A percentile compares a stretch with the other conserved stretches of the same genome.
phyloP scores from a whole-genome alignment of 129 eudicot genomes.

The Erigeron canadensis region DNA sequence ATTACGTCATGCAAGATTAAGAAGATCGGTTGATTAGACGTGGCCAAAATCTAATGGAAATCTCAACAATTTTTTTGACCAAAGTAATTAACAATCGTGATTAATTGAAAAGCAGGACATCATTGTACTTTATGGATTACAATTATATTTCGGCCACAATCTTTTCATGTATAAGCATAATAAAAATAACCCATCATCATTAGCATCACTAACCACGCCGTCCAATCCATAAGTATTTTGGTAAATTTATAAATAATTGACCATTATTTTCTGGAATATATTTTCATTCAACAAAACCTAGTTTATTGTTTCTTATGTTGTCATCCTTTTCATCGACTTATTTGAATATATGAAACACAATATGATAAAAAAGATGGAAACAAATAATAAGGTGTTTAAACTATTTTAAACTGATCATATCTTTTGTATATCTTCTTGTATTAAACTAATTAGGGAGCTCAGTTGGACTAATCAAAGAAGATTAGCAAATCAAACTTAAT shows the following conservation, averaged over 20 bases:
- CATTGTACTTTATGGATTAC: slow-evolving; percentile 41
- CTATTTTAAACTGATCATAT: neutral
- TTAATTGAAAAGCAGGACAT: slow-evolving; percentile 23
- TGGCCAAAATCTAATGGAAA: slow-evolving; percentile 2
- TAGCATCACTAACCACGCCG: slow-evolving; percentile 46
- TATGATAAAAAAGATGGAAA: neutral
- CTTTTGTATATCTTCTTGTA: too few species aligned
- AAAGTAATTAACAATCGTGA: neutral
- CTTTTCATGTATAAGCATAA: slow-evolving; percentile 22
- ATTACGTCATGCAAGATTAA: slow-evolving; percentile 11
- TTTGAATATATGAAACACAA: neutral
- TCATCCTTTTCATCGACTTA: slow-evolving; percentile 16
- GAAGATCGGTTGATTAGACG: slow-evolving; percentile 4
- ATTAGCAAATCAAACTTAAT: too few species aligned
- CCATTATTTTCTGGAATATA: slow-evolving; percentile 21
- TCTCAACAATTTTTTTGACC: slow-evolving; percentile 23
- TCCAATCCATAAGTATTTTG: slow-evolving; percentile 19
- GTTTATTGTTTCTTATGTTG: slow-evolving; percentile 7
- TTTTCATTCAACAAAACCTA: slow-evolving; percentile 17
- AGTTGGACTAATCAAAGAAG: too few species aligned
- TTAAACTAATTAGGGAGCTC: neutral
- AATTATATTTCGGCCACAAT: slow-evolving; percentile 31
- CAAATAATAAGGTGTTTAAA: neutral
- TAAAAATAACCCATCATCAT: slow-evolving; percentile 35
- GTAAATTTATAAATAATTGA: slow-evolving; percentile 22